Evolutionary conservation across 1,284 basidiomycete genomes (phyloP), one percentile per base, ranked within the genome.

Genomic region (Ganoderma lucidum): DNA sequence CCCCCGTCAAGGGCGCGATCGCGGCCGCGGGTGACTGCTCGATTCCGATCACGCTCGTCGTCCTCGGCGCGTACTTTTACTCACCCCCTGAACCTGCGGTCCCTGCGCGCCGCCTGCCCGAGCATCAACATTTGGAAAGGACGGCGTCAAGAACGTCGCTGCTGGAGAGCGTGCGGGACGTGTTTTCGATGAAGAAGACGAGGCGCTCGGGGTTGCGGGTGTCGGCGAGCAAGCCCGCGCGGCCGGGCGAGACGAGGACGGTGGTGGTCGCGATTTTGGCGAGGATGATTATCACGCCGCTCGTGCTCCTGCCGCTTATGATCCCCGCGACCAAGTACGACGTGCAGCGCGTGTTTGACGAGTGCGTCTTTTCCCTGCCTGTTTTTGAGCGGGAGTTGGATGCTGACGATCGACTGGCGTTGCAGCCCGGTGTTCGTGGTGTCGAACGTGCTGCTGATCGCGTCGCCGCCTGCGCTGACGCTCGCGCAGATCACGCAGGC

Each of bases 61-160:
- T 98, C 9, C 90, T 98, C 56, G 96, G 96, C 19, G 96, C 94
- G 8, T 98, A 97, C 85, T 98, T 98, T 80, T 92, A 93, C 78
- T 81, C 71, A 6, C 77, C 81, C n/a, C 63, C 73, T 4, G 75
- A 74, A 35, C 70, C 62, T 19, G 23, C 23, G 23, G 75, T 76
- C 3, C 80, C 80, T 53, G 70, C 71, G 44, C 67, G 70, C 62
- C 59, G 68, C 61, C 44, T 76, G 17, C 76, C 76, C n/a, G 64
- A 71, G 51, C 71, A 76, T 64, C 39, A 68, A 42, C 59, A 62
- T 41, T 62, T 64, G 62, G 70, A 68, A 15, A 56, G 72, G 30
- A 77, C 73, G 67, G 66, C 70, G 51, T 79, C 78, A 53, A 71
- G 75, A n/a, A 64, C 80, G 23, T 86, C 85, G 14, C 67, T 87